Evolutionary conservation across 1,284 basidiomycete genomes (phyloP).

Genomic region (Xerocomus nothofagi): DNA sequence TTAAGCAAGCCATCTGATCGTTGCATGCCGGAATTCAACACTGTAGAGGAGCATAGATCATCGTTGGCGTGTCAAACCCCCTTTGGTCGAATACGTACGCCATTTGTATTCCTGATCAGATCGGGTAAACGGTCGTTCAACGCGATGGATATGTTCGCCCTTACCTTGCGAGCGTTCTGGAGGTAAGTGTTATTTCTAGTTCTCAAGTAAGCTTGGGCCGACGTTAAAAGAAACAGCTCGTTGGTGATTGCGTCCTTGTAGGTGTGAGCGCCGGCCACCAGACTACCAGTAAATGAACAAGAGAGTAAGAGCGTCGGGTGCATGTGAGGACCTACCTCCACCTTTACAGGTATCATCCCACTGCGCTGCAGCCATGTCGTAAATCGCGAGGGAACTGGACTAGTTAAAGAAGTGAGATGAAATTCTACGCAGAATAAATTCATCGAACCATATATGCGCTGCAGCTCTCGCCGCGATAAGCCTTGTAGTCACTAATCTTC

Average conservation of each 20-base stretch:
- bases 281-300: conserved; percentile 32
- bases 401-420: conserved; percentile 26
- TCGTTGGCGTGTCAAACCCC: neutral
- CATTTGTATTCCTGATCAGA: conserved; percentile 43
- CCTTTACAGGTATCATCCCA: conserved; percentile 42
- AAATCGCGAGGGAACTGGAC: conserved; percentile 44
- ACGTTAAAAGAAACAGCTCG: conserved; percentile 51
- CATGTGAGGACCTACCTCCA: conserved; percentile 13
- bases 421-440: neutral
- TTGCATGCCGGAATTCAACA: conserved; percentile 48
- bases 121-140: neutral
- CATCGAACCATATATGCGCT: conserved; percentile 40
- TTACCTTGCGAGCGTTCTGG: conserved; percentile 47
- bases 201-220: conserved; percentile 47
- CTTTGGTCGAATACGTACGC: conserved; percentile 38
- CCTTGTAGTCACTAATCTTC: conserved; percentile 56
- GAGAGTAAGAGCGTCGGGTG: conserved; percentile 33
- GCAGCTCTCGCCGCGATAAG: conserved; percentile 35
- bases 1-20: conserved; percentile 50
- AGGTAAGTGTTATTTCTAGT: conserved; percentile 41
- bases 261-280: conserved; percentile 55
- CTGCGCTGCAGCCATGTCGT: conserved; percentile 47
- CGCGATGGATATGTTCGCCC: neutral
- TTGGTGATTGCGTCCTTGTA: conserved; percentile 64
- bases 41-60: conserved; percentile 28